These are phyloP conservation scores for Lipomyces starkeyi DNA, from an alignment of 805 yeast species.

Conservation along the genomic window DNA sequence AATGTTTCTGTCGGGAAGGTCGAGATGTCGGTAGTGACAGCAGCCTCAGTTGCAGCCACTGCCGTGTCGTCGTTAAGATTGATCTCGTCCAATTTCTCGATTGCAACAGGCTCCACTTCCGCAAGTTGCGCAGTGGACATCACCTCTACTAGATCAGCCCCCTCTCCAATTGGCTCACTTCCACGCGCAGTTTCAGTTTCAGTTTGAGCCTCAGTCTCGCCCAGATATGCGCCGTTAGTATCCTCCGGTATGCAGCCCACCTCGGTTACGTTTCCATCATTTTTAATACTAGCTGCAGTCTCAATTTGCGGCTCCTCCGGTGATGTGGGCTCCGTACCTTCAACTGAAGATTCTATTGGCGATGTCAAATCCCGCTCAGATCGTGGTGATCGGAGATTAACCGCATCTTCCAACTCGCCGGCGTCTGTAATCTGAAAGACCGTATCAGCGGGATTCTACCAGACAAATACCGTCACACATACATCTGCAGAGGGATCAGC, in stretches of 20 bases:
- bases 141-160: background rate
- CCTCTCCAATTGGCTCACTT: background rate
- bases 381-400: conserved; percentile 11
- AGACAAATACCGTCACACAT: background rate
- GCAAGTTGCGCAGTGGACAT: background rate
- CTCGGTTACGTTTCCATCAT: background rate
- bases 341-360: background rate
- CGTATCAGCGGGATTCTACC: background rate
- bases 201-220: background rate
- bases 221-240: background rate
- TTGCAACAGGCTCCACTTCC: conserved; percentile 1
- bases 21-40: background rate
- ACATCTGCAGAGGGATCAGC: conserved; percentile 18
- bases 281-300: background rate
- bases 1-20: conserved; percentile 10
- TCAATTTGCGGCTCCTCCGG: conserved; percentile 13
- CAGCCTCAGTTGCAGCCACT: background rate
- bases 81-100: conserved; percentile 27
- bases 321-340: background rate
- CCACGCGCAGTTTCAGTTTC: background rate
- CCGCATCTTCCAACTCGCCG: conserved; percentile 30
- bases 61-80: conserved; percentile 19
- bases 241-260: background rate
- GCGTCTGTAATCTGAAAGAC: conserved; percentile 18
- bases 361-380: conserved; percentile 28